Evolutionary conservation across 441 rosid genomes (phyloP).

Genomic region (Populus hybrid): DNA sequence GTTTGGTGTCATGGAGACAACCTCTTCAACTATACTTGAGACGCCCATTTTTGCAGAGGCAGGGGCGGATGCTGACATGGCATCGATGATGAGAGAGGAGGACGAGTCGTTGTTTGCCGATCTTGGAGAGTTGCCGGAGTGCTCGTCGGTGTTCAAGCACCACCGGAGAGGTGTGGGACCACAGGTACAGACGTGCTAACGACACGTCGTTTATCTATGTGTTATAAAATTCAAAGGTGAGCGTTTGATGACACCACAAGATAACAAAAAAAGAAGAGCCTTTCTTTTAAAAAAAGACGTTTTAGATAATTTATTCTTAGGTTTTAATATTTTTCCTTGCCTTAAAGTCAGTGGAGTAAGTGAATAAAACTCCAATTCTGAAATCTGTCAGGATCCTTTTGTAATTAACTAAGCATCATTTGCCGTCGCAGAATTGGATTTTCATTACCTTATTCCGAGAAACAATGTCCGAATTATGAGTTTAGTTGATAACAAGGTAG

Average conservation of each 20-base stretch:
- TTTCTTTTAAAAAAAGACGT: not conserved
- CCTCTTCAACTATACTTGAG: conserved; percentile 66
- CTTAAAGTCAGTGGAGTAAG: conserved; percentile 46
- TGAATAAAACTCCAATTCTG: conserved; percentile 31
- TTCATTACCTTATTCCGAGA: not conserved
- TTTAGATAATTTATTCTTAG: not conserved
- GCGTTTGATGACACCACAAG: conserved; percentile 23
- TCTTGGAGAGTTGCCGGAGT: conserved; percentile 97
- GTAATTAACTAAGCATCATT: conserved; percentile 24
- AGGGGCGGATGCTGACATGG: conserved; percentile 30
- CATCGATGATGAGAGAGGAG: conserved; percentile 63
- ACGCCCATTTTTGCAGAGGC: conserved; percentile 53
- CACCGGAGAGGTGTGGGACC: conserved; percentile 51
- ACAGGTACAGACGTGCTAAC: conserved; percentile 82
- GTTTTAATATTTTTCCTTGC: conserved; percentile 13
- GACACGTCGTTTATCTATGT: conserved; percentile 38
- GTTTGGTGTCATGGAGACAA: conserved; percentile 77
- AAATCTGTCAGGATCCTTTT: conserved; percentile 23
- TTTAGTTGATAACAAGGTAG: conserved; percentile 4
- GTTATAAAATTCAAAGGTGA: conserved; percentile 25
- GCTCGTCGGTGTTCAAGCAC: conserved; percentile 70
- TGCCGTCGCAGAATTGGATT: conserved; percentile 26
- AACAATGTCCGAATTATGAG: not conserved
- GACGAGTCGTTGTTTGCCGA: conserved; percentile 94
- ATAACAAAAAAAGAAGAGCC: not conserved